Evolutionary conservation across 495 filamentous ascomycete species (phyloP).

Genomic region (Amphirosellinia nigrospora): DNA sequence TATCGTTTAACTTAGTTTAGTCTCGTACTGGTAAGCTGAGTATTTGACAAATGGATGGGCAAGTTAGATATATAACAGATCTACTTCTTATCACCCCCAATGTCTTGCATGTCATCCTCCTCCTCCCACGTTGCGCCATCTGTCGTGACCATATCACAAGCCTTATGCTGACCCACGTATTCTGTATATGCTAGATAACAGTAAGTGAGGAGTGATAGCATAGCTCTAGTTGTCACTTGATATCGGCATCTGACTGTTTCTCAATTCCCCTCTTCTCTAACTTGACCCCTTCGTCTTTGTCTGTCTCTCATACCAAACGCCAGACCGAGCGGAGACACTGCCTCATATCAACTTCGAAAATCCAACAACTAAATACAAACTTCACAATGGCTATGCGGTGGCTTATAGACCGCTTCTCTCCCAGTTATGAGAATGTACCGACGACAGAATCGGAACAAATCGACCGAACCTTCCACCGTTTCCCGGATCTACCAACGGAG

Average conservation of each 20-base stretch:
- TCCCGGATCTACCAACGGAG: slow-evolving; percentile 42
- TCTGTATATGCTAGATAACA: not conserved
- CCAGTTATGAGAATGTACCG: not conserved
- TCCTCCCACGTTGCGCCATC: slow-evolving; percentile 18
- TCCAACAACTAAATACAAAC: not conserved
- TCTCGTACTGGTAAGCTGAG: not conserved
- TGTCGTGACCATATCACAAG: slow-evolving; percentile 14
- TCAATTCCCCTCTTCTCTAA: not conserved
- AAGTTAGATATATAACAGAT: not conserved
- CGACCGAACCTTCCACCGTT: slow-evolving; percentile 33
- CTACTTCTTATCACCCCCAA: not conserved
- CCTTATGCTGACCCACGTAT: not conserved
- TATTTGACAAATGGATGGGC: slow-evolving; percentile 9
- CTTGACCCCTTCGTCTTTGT: not conserved
- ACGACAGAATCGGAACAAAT: not conserved
- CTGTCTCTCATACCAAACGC: not conserved
- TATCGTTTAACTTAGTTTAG: not conserved
- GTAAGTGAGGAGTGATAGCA: not conserved
- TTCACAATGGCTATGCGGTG: slow-evolving; percentile 16
- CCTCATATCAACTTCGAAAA: not conserved
- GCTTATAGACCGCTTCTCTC: slow-evolving; percentile 5
- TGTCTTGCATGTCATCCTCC: slow-evolving; percentile 3
- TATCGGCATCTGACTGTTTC: not conserved
- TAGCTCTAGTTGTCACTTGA: not conserved
- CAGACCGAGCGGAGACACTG: not conserved